Percentiles rank a stretch among this genome's conserved stretches.
These are phyloP conservation scores for Pseudocohnilembus persalinus DNA, from an alignment of 169 alveolate species.

Conservation along the genomic window DNA sequence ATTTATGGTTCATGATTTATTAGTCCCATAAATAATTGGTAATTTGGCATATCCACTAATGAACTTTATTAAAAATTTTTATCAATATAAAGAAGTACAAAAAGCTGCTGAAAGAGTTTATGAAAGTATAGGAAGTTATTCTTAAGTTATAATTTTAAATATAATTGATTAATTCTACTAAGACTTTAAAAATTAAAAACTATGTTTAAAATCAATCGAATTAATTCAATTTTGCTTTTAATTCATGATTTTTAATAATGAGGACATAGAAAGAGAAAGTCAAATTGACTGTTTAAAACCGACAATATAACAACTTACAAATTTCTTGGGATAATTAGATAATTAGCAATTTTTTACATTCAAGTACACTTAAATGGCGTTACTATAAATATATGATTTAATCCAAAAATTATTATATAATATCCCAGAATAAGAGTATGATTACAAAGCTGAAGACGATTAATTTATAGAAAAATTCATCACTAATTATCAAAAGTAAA, in stretches of 20 bases:
- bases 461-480: no score
- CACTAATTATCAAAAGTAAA: no score
- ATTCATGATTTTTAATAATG: neutral
- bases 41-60: slow-evolving; percentile 22
- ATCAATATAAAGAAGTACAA: neutral
- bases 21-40: slow-evolving; percentile 24
- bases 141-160: neutral
- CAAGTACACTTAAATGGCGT: neutral
- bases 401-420: no score
- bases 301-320: neutral
- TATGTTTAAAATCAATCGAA: neutral
- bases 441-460: no score
- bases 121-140: neutral
- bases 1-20: slow-evolving; percentile 46
- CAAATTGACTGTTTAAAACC: neutral
- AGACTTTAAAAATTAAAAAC: neutral
- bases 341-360: neutral
- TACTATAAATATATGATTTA: neutral
- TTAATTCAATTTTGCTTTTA: no score
- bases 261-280: neutral
- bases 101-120: neutral
- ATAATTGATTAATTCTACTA: neutral
- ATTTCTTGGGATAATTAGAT: neutral
- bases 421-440: no score
- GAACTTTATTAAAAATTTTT: slow-evolving; percentile 3